These are phyloP conservation scores for Alternaria brassicicola DNA, from an alignment of 2,329 filamentous ascomycete genomes.

Conservation along the genomic window DNA sequence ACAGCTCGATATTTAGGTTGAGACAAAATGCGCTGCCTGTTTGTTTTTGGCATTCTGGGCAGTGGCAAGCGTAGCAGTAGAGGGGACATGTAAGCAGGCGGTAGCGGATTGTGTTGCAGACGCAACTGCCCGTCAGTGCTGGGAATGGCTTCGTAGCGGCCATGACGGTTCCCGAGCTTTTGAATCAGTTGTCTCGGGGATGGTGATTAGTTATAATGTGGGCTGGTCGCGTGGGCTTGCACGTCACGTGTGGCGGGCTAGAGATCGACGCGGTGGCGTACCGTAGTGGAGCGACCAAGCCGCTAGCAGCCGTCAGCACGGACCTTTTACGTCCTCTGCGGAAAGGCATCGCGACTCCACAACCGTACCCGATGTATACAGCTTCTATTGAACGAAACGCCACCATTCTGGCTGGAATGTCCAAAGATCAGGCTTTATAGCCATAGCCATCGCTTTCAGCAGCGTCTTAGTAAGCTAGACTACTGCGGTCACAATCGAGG, in stretches of 20 bases:
- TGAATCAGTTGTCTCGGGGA: no score
- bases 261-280: neutral
- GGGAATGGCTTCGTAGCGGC: constrained; percentile 29
- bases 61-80: constrained; percentile 43
- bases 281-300: no score
- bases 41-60: constrained; percentile 35
- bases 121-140: constrained; percentile 37
- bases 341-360: no score
- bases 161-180: constrained; percentile 1
- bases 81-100: constrained; percentile 37
- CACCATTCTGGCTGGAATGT: no score
- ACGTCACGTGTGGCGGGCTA: neutral
- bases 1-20: constrained; percentile 32
- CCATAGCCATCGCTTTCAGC: no score
- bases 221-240: neutral
- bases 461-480: no score
- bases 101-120: constrained; percentile 33
- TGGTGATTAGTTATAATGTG: neutral
- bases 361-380: no score
- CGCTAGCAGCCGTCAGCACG: no score
- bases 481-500: no score
- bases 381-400: no score
- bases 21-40: constrained; percentile 34
- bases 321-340: no score
- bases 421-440: no score